These are phyloP conservation scores for Lodderomyces metapsilosis DNA, from an alignment of 1,139 yeast species.

Conservation along the genomic window DNA sequence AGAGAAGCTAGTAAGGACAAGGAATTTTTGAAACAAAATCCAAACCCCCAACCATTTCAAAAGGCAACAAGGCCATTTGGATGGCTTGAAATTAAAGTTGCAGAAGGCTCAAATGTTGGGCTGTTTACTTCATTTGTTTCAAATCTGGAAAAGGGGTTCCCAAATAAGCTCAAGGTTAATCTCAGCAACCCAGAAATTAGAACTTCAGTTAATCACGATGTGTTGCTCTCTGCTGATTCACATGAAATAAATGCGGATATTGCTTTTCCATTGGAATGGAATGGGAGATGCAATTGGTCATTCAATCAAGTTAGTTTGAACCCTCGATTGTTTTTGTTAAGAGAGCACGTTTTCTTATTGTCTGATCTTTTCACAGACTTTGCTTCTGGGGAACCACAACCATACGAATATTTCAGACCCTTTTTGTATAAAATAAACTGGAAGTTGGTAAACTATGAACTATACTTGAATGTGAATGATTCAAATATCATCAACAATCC, in stretches of 20 bases:
- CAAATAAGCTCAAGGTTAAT: constrained; percentile 48
- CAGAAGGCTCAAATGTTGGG: constrained; percentile 50
- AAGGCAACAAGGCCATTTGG: constrained; percentile 64
- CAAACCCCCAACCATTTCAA: constrained; percentile 12
- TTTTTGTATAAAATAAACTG: constrained; percentile 62
- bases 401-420: constrained; percentile 77
- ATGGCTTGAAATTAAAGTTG: constrained; percentile 78
- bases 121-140: constrained; percentile 54
- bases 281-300: constrained; percentile 70
- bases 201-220: constrained; percentile 86
- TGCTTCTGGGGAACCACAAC: constrained; percentile 66
- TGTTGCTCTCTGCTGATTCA: constrained; percentile 61
- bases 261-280: constrained; percentile 79
- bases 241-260: constrained; percentile 58
- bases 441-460: constrained; percentile 53
- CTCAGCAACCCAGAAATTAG: constrained; percentile 63
- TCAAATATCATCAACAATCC: constrained; percentile 87
- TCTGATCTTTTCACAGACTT: constrained; percentile 78
- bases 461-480: constrained; percentile 80
- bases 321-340: constrained; percentile 62
- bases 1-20: constrained; percentile 80
- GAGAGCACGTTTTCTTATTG: constrained; percentile 80
- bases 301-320: constrained; percentile 54
- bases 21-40: constrained; percentile 19
- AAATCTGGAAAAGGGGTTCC: constrained; percentile 50